Evolutionary conservation across 164 flowering plant species (phyloP).

Genomic region (Buxus sempervirens): DNA sequence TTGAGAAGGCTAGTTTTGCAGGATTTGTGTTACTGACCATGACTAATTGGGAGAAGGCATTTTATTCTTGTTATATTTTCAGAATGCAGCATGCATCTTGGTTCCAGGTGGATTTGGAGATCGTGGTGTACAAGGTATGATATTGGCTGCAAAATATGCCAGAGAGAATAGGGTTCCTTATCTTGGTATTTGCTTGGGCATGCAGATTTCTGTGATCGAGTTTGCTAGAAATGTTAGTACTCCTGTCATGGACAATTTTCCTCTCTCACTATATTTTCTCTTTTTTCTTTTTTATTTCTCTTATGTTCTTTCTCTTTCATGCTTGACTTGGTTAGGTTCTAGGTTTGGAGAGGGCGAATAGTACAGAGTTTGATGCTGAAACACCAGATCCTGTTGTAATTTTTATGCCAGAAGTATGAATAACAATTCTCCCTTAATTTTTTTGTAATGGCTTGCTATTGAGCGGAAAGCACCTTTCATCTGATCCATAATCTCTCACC

Average conservation of each 20-base stretch:
- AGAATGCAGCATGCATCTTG: conserved; percentile 84
- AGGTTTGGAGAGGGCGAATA: conserved; percentile 73
- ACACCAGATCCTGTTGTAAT: conserved; percentile 78
- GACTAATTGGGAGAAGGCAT: too few species aligned
- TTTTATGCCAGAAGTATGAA: conserved; percentile 93
- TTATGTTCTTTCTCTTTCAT: not conserved
- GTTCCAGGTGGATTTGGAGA: conserved; percentile 99
- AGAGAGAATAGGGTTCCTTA: conserved; percentile 88
- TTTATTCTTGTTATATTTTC: conserved; percentile 31
- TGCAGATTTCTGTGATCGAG: conserved; percentile 98
- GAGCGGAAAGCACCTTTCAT: not conserved
- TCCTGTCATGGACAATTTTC: not conserved
- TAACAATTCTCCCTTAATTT: too few species aligned
- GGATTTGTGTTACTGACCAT: conserved; percentile 8
- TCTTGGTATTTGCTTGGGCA: conserved; percentile 97
- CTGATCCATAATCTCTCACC: not conserved
- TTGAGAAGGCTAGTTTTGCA: not conserved
- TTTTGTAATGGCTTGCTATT: not conserved
- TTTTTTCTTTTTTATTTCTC: not conserved
- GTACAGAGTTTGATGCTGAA: conserved; percentile 66
- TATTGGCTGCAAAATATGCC: conserved; percentile 96
- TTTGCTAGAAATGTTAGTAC: conserved; percentile 79
- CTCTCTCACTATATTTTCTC: not conserved
- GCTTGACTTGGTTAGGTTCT: conserved; percentile 46
- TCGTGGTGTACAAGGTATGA: conserved; percentile 95